phyloP scores from a whole-genome alignment of 2,329 filamentous ascomycete genomes.

The Ophiocordyceps polyrhachis-furcata region DNA sequence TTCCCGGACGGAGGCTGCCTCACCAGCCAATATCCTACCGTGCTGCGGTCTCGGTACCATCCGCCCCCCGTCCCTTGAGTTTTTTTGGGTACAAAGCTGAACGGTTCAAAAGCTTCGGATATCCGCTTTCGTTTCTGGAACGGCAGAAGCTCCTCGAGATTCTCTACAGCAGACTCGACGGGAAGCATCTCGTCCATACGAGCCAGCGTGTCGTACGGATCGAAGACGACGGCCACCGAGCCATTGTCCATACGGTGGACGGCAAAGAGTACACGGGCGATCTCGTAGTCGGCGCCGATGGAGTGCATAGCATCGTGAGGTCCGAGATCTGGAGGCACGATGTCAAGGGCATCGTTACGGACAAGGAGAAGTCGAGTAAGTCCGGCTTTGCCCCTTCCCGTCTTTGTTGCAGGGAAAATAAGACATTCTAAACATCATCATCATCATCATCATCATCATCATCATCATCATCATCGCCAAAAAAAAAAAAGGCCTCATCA shows the following conservation, averaged over 20 bases:
- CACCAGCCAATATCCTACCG: constrained; percentile 2
- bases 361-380: constrained; percentile 4
- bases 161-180: constrained; percentile 13
- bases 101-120: constrained; percentile 7
- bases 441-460: too few relatives aligned
- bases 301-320: constrained; percentile 18
- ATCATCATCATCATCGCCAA: too few relatives aligned
- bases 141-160: constrained; percentile 14
- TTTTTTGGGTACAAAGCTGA: too few relatives aligned
- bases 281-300: constrained; percentile 19
- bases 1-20: constrained; percentile 3
- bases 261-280: constrained; percentile 12
- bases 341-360: constrained; percentile 6
- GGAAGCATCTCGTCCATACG: constrained; percentile 9
- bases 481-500: constrained; percentile 2
- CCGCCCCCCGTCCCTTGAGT: too few relatives aligned
- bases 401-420: too few relatives aligned
- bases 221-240: constrained; percentile 1
- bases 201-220: constrained; percentile 5
- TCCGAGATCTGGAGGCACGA: constrained; percentile 8
- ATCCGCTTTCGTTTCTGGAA: constrained; percentile 16
- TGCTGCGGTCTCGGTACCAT: constrained; percentile 2
- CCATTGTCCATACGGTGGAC: constrained; percentile 13
- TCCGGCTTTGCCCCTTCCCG: too few relatives aligned
- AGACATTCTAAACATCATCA: too few relatives aligned